A percentile compares a stretch with the other conserved stretches of the same genome.
Conservation (phyloP, 2,329 filamentous ascomycete genomes). For the Neophaeococcomyces mojaviensis region DNA sequence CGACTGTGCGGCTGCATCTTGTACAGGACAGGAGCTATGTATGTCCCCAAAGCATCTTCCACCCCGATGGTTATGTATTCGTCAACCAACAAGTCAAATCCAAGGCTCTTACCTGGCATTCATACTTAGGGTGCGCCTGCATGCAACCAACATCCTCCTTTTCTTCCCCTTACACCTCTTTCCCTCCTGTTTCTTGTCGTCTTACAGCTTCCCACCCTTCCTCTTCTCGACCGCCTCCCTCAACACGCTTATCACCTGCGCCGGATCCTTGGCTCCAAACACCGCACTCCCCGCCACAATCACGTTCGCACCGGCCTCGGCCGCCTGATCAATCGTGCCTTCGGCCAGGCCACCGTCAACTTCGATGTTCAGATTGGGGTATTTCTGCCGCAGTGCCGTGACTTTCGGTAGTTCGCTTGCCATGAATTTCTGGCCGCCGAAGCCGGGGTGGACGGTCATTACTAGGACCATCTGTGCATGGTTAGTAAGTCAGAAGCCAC, state of each 20-base stretch:
- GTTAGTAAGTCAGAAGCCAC: too few relatives aligned
- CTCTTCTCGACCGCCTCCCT: slow-evolving; percentile 68
- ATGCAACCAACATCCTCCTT: too few relatives aligned
- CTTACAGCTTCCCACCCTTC: slow-evolving; percentile 37
- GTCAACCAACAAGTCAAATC: too few relatives aligned
- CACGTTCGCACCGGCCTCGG: slow-evolving; percentile 92
- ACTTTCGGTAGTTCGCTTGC: slow-evolving; percentile 92
- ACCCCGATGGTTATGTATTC: background rate
- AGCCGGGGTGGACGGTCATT: slow-evolving; percentile 97
- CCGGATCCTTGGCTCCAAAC: slow-evolving; percentile 83
- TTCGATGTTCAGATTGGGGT: slow-evolving; percentile 92
- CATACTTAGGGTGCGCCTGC: too few relatives aligned
- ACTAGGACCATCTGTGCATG: slow-evolving; percentile 96
- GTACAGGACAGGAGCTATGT: too few relatives aligned
- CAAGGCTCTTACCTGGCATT: too few relatives aligned
- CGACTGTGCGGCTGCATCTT: too few relatives aligned
- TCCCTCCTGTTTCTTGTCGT: slow-evolving; percentile 58
- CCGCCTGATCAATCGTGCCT: slow-evolving; percentile 84
- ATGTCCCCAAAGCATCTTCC: background rate
- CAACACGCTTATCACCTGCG: slow-evolving; percentile 75
- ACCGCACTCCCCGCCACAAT: slow-evolving; percentile 96
- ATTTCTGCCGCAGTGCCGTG: slow-evolving; percentile 68
- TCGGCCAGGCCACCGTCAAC: slow-evolving; percentile 89
- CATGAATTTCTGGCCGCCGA: slow-evolving; percentile 99
- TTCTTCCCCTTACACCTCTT: too few relatives aligned